Conservation (phyloP, 1,284 basidiomycete genomes). For the Ustilago tritici region DNA sequence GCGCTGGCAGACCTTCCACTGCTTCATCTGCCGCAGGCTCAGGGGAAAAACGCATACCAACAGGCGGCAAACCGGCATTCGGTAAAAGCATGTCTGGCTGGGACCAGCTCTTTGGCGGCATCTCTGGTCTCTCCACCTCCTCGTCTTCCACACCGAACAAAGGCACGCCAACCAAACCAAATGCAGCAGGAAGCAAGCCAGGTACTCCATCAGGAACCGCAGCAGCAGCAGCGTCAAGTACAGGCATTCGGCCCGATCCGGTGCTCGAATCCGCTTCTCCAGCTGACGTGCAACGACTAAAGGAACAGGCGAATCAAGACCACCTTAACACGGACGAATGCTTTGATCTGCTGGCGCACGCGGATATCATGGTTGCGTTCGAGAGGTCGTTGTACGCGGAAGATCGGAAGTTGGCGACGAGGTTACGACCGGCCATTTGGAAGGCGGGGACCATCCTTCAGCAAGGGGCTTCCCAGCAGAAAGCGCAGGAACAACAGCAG, state of each 20-base stretch:
- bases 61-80: slow-evolving; percentile 35
- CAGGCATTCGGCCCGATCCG: slow-evolving; percentile 38
- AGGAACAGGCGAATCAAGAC: slow-evolving; percentile 8
- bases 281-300: slow-evolving; percentile 18
- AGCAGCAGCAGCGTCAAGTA: slow-evolving; percentile 8
- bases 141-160: slow-evolving; percentile 14
- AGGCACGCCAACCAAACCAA: slow-evolving; percentile 15
- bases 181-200: slow-evolving; percentile 5
- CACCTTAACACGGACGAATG: slow-evolving; percentile 43
- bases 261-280: slow-evolving; percentile 23
- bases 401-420: slow-evolving; percentile 23
- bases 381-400: slow-evolving; percentile 30
- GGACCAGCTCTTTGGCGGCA: slow-evolving; percentile 49
- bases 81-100: slow-evolving; percentile 51
- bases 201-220: slow-evolving; percentile 3
- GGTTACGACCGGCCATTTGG: slow-evolving; percentile 26
- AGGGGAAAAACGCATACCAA: slow-evolving; percentile 15
- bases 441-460: slow-evolving; percentile 17
- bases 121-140: slow-evolving; percentile 27
- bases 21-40: slow-evolving; percentile 4
- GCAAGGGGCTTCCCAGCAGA: slow-evolving; percentile 6
- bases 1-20: slow-evolving; percentile 10
- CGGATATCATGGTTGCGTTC: slow-evolving; percentile 55
- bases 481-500: slow-evolving; percentile 4
- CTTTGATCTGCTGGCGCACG: slow-evolving; percentile 52